phyloP scores from a whole-genome alignment of 331 rosid species.

The Telfairia occidentalis region DNA sequence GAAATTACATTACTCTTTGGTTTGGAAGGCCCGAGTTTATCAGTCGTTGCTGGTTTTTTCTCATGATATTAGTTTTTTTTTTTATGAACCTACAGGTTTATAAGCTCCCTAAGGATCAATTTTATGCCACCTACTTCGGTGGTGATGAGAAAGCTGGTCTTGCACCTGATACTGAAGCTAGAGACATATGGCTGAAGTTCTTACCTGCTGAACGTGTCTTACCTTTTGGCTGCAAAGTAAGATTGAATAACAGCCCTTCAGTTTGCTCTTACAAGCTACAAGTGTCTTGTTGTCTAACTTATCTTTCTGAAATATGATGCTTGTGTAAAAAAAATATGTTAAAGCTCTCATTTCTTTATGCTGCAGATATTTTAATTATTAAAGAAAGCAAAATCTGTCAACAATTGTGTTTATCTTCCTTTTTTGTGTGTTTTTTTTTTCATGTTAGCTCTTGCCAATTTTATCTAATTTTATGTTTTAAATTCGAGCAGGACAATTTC shows the following conservation, averaged over 20 bases:
- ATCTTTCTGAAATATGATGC: not conserved
- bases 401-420: not conserved
- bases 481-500: constrained; percentile 65
- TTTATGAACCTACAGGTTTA: constrained; percentile 42
- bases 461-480: constrained; percentile 4
- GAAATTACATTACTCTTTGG: not conserved
- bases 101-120: constrained; percentile 58
- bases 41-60: not conserved
- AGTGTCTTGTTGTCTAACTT: not conserved
- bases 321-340: not conserved
- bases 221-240: constrained; percentile 91
- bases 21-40: not conserved
- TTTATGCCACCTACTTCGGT: constrained; percentile 91
- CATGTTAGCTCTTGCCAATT: not conserved
- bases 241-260: constrained; percentile 6
- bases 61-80: not conserved
- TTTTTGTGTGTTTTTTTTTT: not conserved
- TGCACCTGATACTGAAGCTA: constrained; percentile 74
- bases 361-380: not conserved
- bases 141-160: constrained; percentile 82
- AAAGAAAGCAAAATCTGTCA: not conserved
- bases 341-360: not conserved
- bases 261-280: not conserved
- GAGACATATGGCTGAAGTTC: constrained; percentile 68
- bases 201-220: constrained; percentile 77